Evolutionary conservation across 2,329 filamentous ascomycete species (phyloP).

Genomic region (Escovopsis sp.): DNA sequence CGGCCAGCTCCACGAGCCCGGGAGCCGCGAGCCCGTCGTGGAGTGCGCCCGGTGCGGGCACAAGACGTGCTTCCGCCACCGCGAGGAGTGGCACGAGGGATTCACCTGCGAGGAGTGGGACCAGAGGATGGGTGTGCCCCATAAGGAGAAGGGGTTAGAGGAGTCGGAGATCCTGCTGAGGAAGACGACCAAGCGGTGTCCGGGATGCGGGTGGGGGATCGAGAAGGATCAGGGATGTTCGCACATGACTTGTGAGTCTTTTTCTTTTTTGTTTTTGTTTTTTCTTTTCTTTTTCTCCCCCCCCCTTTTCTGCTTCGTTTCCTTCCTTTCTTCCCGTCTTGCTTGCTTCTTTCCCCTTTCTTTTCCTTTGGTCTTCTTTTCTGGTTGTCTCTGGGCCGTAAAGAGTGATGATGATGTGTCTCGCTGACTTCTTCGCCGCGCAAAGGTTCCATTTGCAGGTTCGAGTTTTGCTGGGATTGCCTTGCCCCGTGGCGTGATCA

Average conservation of each 20-base stretch:
- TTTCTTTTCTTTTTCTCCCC: background rate
- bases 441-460: conserved; percentile 20
- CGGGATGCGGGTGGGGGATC: conserved; percentile 22
- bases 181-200: conserved; percentile 23
- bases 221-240: conserved; percentile 27
- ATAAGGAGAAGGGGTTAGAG: conserved; percentile 21
- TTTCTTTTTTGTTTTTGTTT: background rate
- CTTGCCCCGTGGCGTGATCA: conserved; percentile 8
- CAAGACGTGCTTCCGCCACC: conserved; percentile 29
- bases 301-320: background rate
- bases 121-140: conserved; percentile 4
- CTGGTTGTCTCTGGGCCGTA: background rate
- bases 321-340: background rate
- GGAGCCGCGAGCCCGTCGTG: conserved; percentile 24
- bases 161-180: conserved; percentile 15
- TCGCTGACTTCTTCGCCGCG: background rate
- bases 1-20: conserved; percentile 35
- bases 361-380: background rate
- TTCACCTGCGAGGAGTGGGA: conserved; percentile 30
- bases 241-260: conserved; percentile 27
- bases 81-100: conserved; percentile 26
- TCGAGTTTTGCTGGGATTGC: conserved; percentile 23
- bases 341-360: too few species aligned
- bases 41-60: conserved; percentile 24
- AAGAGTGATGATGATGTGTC: too few species aligned